These are phyloP conservation scores for Bidens hawaiensis DNA, from an alignment of 140 eudicot genomes.

Conservation along the genomic window DNA sequence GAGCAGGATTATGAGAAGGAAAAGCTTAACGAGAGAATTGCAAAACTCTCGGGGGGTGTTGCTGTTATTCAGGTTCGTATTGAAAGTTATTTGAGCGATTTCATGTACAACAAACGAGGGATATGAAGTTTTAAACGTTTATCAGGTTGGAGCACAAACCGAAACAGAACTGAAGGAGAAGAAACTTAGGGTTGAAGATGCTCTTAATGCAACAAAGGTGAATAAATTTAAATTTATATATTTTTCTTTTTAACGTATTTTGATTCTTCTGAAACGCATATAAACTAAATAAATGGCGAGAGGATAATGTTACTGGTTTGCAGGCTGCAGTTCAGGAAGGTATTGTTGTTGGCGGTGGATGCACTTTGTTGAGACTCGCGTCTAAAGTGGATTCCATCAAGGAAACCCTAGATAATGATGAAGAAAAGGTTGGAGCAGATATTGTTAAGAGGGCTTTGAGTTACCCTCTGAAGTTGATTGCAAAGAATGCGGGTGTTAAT, in stretches of 20 bases:
- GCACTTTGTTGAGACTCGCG: conserved; percentile 75
- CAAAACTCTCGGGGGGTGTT: conserved; percentile 88
- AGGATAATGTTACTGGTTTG: not conserved
- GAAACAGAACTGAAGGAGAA: conserved; percentile 87
- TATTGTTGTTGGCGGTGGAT: conserved; percentile 91
- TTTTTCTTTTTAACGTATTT: not conserved
- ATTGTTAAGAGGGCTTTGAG: conserved; percentile 85
- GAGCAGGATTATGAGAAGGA: conserved; percentile 80
- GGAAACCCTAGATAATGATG: conserved; percentile 66
- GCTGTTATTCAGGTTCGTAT: conserved; percentile 78
- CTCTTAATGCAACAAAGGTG: conserved; percentile 90
- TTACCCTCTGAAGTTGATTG: conserved; percentile 78
- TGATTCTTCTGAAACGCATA: not conserved
- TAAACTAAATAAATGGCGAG: not conserved
- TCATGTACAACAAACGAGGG: not conserved
- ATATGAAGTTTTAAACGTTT: conserved; percentile 1
- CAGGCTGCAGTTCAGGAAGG: conserved; percentile 99
- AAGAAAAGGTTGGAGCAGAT: conserved; percentile 95
- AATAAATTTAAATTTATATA: not conserved
- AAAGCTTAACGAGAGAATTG: conserved; percentile 81
- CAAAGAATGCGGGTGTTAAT: conserved; percentile 90
- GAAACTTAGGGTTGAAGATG: conserved; percentile 93
- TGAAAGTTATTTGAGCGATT: not conserved
- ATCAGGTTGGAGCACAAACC: conserved; percentile 91
- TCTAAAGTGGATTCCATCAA: conserved; percentile 83